Evolutionary conservation across 257 asterid species (phyloP).

Genomic region (Datura wrightii): DNA sequence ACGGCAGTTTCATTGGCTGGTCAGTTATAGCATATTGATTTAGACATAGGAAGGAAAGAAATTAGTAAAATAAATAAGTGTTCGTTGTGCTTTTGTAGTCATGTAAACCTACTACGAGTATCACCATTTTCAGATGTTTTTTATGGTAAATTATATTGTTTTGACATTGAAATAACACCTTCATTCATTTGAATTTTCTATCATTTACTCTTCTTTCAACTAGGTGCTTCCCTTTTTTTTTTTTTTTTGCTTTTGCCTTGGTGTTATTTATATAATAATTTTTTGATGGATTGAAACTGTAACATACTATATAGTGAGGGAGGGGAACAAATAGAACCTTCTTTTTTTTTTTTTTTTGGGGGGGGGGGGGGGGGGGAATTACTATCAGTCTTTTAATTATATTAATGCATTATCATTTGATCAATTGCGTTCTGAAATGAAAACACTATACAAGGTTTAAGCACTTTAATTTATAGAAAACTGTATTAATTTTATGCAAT

Average conservation of each 20-base stretch:
- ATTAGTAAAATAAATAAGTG: background rate
- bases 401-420: too few species aligned
- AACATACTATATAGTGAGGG: background rate
- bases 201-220: slow-evolving; percentile 1
- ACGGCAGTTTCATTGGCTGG: slow-evolving; percentile 2
- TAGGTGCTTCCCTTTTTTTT: background rate
- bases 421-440: too few species aligned
- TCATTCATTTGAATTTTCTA: background rate
- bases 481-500: too few species aligned
- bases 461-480: too few species aligned
- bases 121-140: background rate
- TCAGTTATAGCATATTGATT: background rate
- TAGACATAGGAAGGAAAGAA: background rate
- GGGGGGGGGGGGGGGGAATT: too few species aligned
- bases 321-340: too few species aligned
- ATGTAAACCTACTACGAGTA: slow-evolving; percentile 6
- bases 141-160: background rate
- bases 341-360: too few species aligned
- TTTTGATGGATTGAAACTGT: background rate
- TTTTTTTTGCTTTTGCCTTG: background rate
- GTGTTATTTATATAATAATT: background rate
- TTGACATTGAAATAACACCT: background rate
- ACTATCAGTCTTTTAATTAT: too few species aligned
- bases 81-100: slow-evolving; percentile 25
- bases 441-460: too few species aligned